Evolutionary conservation across 495 filamentous ascomycete species (phyloP).

Genomic region (Aspergillus ostianus): DNA sequence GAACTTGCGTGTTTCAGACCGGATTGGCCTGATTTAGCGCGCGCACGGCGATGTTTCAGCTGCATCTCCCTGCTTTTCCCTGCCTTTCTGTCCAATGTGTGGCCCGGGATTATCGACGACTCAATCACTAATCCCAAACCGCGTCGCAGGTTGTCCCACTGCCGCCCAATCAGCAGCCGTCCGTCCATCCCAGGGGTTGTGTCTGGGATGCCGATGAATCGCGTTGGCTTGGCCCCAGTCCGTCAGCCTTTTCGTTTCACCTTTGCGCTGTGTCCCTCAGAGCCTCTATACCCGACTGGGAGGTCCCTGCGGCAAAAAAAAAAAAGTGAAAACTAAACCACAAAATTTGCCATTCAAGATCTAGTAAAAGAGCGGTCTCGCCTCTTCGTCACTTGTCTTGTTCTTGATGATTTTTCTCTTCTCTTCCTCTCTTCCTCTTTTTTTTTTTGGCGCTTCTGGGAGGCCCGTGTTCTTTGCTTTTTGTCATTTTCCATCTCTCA

Average conservation of each 20-base stretch:
- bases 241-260: conserved; percentile 24
- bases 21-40: conserved; percentile 19
- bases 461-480: background rate
- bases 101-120: background rate
- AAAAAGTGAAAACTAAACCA: background rate
- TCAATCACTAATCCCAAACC: background rate
- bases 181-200: conserved; percentile 19
- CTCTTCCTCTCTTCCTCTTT: conserved; percentile 2
- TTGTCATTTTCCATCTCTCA: background rate
- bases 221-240: conserved; percentile 15
- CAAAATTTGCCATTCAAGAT: conserved; percentile 17
- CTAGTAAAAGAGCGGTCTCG: conserved; percentile 21
- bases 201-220: conserved; percentile 17
- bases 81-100: background rate
- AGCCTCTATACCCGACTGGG: conserved; percentile 16
- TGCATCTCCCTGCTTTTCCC: background rate
- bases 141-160: conserved; percentile 2
- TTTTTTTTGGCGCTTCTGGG: conserved; percentile 3
- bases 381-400: conserved; percentile 1
- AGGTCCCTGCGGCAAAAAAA: conserved; percentile 15
- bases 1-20: conserved; percentile 20
- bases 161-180: conserved; percentile 6
- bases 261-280: conserved; percentile 10
- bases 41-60: conserved; percentile 22
- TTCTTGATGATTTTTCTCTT: conserved; percentile 8